A percentile compares a stretch with the other conserved stretches of the same genome.
phyloP scores from a whole-genome alignment of 176 grass and related monocot species.

The Avena eriantha region DNA sequence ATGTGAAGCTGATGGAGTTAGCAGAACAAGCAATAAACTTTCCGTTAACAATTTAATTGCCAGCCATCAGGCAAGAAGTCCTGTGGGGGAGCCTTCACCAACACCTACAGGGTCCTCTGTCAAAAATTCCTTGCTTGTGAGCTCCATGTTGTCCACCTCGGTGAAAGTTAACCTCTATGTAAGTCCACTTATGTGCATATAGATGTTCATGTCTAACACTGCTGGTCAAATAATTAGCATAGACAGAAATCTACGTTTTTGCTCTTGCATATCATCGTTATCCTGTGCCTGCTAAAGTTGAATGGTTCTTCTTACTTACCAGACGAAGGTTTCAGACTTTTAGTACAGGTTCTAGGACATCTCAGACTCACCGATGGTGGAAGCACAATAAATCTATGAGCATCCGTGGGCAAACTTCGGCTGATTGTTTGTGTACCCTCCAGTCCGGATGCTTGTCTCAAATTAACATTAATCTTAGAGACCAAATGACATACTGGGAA shows the following conservation, averaged over 20 bases:
- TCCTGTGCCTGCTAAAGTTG: background rate
- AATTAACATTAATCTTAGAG: background rate
- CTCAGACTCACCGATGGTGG: constrained; percentile 31
- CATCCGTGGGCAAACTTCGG: constrained; percentile 18
- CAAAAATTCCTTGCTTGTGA: constrained; percentile 66
- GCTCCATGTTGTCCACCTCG: constrained; percentile 8
- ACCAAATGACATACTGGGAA: too few species aligned
- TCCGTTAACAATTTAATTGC: constrained; percentile 47
- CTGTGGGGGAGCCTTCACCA: constrained; percentile 59
- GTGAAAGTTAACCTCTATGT: constrained; percentile 39
- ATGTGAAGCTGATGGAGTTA: constrained; percentile 54
- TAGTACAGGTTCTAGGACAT: constrained; percentile 8
- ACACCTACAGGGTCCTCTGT: constrained; percentile 37
- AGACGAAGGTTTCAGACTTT: constrained; percentile 16
- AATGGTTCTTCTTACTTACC: background rate
- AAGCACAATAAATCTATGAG: constrained; percentile 42
- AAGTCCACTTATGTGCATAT: constrained; percentile 30
- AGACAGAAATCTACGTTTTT: background rate
- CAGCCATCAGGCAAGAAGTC: constrained; percentile 58
- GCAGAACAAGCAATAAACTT: constrained; percentile 51
- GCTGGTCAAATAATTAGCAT: background rate
- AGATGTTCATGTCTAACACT: constrained; percentile 20
- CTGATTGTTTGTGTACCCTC: constrained; percentile 18
- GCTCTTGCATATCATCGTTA: background rate
- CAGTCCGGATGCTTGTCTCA: constrained; percentile 1